phyloP scores from a whole-genome alignment of 352 stramenopile genomes.

The Pythium graminicola region DNA sequence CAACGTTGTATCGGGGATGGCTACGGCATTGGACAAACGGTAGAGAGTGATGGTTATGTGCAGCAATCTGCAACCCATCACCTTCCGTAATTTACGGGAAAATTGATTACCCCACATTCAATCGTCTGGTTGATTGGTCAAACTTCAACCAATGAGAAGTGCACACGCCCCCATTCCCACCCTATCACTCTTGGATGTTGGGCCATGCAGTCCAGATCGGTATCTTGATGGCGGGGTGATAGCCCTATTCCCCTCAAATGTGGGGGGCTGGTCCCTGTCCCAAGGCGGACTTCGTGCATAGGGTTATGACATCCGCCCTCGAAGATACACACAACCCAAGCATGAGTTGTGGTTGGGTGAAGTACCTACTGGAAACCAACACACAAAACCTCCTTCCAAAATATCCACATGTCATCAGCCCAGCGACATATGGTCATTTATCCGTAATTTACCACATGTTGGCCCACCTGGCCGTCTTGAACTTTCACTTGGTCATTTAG shows the following conservation, averaged over 20 bases:
- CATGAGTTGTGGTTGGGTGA: conserved; percentile 10
- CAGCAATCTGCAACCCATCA: conserved; percentile 21
- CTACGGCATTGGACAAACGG: conserved; percentile 15
- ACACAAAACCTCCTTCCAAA: conserved; percentile 14
- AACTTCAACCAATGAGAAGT: conserved; percentile 10
- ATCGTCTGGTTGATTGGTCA: conserved; percentile 3
- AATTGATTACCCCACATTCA: conserved; percentile 1
- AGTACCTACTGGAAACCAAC: conserved; percentile 24
- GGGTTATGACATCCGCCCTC: conserved; percentile 23
- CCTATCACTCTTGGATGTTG: conserved; percentile 11
- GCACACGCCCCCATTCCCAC: conserved; percentile 18
- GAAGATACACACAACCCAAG: conserved; percentile 12
- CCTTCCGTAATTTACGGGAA: conserved; percentile 1
- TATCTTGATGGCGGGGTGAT: conserved; percentile 8
- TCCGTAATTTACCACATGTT: conserved; percentile 5
- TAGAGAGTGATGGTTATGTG: conserved; percentile 16
- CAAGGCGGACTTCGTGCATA: conserved; percentile 12
- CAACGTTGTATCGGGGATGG: conserved; percentile 20
- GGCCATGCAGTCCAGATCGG: neutral
- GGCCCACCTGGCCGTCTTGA: conserved; percentile 20
- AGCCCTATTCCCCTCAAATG: conserved; percentile 3
- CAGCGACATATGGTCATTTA: conserved; percentile 22
- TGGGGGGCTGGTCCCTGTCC: neutral
- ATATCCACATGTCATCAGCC: conserved; percentile 7
- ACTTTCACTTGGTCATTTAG: conserved; percentile 45